phyloP scores from a whole-genome alignment of 2,329 filamentous ascomycete species.

The Albophoma yamanashiensis region DNA sequence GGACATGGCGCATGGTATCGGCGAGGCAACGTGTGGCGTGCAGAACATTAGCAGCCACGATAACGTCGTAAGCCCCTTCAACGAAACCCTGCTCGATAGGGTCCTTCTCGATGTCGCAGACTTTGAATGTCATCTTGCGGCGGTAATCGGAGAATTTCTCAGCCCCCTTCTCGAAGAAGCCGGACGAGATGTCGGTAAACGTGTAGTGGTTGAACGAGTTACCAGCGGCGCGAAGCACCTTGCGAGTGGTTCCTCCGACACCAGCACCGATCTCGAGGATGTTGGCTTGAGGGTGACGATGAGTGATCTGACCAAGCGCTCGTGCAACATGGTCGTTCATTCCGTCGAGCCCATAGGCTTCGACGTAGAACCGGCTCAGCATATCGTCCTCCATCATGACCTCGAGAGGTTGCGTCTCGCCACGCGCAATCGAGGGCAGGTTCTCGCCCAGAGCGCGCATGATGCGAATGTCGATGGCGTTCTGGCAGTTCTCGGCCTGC shows the following conservation, averaged over 20 bases:
- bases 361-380: constrained; percentile 10
- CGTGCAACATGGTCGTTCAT: neutral
- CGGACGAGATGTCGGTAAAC: neutral
- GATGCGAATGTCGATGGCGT: neutral
- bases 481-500: neutral
- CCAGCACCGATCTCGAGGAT: neutral
- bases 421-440: constrained; percentile 15
- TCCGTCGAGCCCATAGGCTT: neutral
- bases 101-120: neutral
- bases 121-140: neutral
- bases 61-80: neutral
- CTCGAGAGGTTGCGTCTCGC: constrained; percentile 21
- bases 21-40: neutral
- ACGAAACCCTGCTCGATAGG: neutral
- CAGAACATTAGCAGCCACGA: neutral
- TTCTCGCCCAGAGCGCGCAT: neutral
- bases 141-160: neutral
- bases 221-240: neutral
- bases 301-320: neutral
- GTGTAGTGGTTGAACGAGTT: neutral
- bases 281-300: neutral
- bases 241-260: neutral
- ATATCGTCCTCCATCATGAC: constrained; percentile 23
- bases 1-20: neutral
- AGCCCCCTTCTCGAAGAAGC: neutral